Percentiles rank a stretch among this genome's conserved stretches.
These are phyloP conservation scores for Trifolium subterraneum DNA, from an alignment of 306 rosid species.

Conservation along the genomic window DNA sequence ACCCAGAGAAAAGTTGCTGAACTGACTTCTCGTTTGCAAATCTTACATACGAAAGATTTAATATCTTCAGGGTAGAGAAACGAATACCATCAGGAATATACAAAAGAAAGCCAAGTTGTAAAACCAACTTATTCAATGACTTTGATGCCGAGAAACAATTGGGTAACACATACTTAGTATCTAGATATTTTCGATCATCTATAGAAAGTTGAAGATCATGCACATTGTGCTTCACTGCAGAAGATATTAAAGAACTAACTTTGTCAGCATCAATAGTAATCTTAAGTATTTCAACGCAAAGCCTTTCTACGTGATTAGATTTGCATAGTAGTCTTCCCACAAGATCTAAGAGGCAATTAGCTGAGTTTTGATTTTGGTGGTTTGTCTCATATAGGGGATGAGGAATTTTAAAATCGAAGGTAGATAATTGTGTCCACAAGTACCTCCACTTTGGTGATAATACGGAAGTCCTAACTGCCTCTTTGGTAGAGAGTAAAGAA, in stretches of 20 bases:
- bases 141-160: neutral
- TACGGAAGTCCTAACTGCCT: neutral
- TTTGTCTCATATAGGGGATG: too few relatives aligned
- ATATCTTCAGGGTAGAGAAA: neutral
- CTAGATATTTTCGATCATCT: neutral
- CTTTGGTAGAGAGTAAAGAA: neutral
- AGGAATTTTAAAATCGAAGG: neutral
- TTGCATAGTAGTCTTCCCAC: too few relatives aligned
- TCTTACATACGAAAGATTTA: neutral
- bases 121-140: neutral
- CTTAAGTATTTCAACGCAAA: neutral
- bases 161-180: neutral
- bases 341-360: neutral
- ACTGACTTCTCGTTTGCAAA: constrained; percentile 26
- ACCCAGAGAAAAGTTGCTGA: constrained; percentile 26
- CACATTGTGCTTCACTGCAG: neutral
- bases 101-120: neutral
- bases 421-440: neutral
- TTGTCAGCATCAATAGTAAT: neutral
- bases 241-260: neutral
- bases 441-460: neutral
- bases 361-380: neutral
- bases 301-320: neutral
- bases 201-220: neutral
- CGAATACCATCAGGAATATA: neutral